Conservation (phyloP, 2,329 filamentous ascomycete genomes). For the Plenodomus biglobosus region DNA sequence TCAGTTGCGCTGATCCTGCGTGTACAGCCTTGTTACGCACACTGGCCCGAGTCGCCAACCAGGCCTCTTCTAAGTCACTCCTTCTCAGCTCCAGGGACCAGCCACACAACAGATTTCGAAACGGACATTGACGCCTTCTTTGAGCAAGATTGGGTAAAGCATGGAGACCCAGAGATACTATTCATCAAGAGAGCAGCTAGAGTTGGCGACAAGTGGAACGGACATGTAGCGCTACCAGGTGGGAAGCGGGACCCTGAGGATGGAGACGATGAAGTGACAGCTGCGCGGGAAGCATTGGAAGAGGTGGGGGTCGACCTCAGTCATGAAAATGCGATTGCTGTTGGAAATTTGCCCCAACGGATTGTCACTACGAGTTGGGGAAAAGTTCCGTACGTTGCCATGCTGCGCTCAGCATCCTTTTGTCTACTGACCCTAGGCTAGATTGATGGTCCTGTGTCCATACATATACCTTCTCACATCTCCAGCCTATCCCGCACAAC, state of each 20-base stretch:
- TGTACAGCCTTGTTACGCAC: conserved; percentile 59
- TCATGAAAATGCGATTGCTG: conserved; percentile 48
- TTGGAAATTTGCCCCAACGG: conserved; percentile 66
- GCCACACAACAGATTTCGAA: conserved; percentile 35
- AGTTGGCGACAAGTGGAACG: conserved; percentile 68
- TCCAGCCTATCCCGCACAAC: conserved; percentile 58
- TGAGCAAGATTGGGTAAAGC: conserved; percentile 63
- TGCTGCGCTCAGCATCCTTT: neutral
- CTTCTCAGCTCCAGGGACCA: conserved; percentile 24
- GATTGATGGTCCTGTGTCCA: conserved; percentile 69
- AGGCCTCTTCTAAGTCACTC: conserved; percentile 27
- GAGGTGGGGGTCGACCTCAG: conserved; percentile 66
- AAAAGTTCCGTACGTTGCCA: conserved; percentile 57
- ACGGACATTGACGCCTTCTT: conserved; percentile 61
- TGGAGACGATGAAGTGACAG: conserved; percentile 62
- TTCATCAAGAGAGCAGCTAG: conserved; percentile 70
- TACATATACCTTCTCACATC: conserved; percentile 66
- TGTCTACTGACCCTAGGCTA: conserved; percentile 27
- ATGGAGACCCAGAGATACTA: conserved; percentile 67
- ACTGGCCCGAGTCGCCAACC: conserved; percentile 50
- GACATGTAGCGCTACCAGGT: conserved; percentile 68
- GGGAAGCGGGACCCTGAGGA: conserved; percentile 68
- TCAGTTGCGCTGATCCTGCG: conserved; percentile 67
- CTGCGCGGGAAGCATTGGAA: conserved; percentile 65
- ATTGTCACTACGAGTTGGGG: conserved; percentile 69